A percentile compares a stretch with the other conserved stretches of the same genome.
phyloP scores from a whole-genome alignment of 176 grass and related monocot species.

The Avena atlantica region DNA sequence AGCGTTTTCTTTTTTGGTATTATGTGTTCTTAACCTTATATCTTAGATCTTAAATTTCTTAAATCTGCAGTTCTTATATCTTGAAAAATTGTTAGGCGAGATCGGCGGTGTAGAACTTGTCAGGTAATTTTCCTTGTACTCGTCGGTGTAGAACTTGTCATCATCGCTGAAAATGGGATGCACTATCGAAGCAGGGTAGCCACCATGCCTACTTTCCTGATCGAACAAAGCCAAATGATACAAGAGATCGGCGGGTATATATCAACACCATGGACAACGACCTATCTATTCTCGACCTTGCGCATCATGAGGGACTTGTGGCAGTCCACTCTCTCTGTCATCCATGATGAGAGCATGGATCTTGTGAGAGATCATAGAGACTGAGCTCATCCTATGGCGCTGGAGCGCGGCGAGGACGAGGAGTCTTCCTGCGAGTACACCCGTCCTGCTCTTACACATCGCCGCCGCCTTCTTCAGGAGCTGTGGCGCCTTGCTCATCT shows the following conservation, averaged over 20 bases:
- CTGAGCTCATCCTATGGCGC: background rate
- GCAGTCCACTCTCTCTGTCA: background rate
- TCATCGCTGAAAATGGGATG: no score
- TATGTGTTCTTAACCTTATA: no score
- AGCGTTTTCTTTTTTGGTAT: no score
- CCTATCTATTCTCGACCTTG: background rate
- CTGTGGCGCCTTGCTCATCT: background rate
- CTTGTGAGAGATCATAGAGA: background rate
- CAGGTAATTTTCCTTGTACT: background rate
- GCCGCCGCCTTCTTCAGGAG: background rate
- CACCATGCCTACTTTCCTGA: background rate
- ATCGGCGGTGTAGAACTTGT: no score
- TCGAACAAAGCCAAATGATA: background rate
- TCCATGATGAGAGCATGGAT: background rate
- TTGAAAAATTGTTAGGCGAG: no score
- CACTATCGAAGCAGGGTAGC: background rate
- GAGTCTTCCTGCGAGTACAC: background rate
- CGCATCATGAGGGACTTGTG: background rate
- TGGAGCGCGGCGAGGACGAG: background rate
- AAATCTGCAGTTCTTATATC: no score
- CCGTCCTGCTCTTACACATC: background rate
- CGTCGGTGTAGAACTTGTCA: background rate
- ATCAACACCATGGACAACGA: background rate
- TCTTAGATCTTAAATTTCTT: background rate
- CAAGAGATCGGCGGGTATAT: background rate